These are phyloP conservation scores for Dryadomyces quercivorus DNA, from an alignment of 2,329 filamentous ascomycete species.

Conservation along the genomic window DNA sequence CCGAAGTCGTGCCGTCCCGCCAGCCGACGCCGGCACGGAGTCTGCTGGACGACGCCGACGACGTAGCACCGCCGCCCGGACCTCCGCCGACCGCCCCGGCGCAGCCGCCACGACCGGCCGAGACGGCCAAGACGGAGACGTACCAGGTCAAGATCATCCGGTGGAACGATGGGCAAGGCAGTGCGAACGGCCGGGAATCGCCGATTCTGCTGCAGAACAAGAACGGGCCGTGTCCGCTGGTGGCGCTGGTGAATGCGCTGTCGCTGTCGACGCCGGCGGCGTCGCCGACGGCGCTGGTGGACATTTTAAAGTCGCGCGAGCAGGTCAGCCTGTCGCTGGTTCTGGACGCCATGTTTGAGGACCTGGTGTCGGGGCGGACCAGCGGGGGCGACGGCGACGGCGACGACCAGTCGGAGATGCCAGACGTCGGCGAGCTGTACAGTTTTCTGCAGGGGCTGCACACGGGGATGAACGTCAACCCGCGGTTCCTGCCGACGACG, in stretches of 20 bases:
- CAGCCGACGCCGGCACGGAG: slow-evolving; percentile 11
- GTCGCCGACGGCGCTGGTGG: slow-evolving; percentile 57
- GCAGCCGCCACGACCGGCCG: slow-evolving; percentile 27
- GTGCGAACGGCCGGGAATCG: slow-evolving; percentile 57
- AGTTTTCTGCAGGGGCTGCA: slow-evolving; percentile 78
- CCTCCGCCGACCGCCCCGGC: slow-evolving; percentile 6
- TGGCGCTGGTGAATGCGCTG: slow-evolving; percentile 87
- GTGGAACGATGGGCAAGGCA: slow-evolving; percentile 58
- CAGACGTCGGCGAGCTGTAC: slow-evolving; percentile 81
- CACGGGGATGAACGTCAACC: slow-evolving; percentile 97
- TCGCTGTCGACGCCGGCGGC: slow-evolving; percentile 66
- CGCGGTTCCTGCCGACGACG: slow-evolving; percentile 58
- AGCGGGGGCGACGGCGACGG: slow-evolving; percentile 32
- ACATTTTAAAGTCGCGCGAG: slow-evolving; percentile 67
- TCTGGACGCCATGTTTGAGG: slow-evolving; percentile 83
- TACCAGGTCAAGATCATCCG: slow-evolving; percentile 88
- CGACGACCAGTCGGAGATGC: slow-evolving; percentile 30
- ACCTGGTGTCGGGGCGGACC: slow-evolving; percentile 65
- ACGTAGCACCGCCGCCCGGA: slow-evolving; percentile 6
- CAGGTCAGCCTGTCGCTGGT: slow-evolving; percentile 78
- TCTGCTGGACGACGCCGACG: slow-evolving; percentile 14
- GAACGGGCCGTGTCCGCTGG: slow-evolving; percentile 86
- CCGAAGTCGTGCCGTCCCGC: slow-evolving; percentile 5
- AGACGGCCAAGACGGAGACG: slow-evolving; percentile 52
- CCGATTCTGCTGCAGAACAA: slow-evolving; percentile 86